phyloP scores from a whole-genome alignment of 1,284 basidiomycete species.

The Takashimella tepidaria region DNA sequence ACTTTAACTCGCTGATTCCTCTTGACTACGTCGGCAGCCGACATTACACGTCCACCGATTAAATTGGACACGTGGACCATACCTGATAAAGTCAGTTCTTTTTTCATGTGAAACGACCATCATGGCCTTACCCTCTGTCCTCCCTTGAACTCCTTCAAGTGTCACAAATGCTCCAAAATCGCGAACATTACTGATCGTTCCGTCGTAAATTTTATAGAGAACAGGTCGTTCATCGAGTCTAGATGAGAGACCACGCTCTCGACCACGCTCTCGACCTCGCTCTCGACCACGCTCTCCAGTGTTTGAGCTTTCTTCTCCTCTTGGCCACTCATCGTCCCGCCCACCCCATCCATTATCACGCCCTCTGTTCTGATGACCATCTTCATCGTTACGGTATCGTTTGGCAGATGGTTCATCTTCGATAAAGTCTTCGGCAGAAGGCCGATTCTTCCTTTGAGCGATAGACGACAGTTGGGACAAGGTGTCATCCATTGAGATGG shows the following conservation, averaged over 20 bases:
- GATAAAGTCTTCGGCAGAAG: conserved; percentile 51
- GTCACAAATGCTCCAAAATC: conserved; percentile 95
- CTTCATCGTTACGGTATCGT: conserved; percentile 54
- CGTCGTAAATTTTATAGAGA: conserved; percentile 91
- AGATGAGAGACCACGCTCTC: conserved; percentile 4
- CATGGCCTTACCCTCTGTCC: conserved; percentile 68
- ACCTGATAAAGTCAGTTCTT: conserved; percentile 55
- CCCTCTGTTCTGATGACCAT: conserved; percentile 49
- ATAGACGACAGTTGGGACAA: conserved; percentile 69
- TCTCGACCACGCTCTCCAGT: conserved; percentile 49
- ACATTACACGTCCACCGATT: conserved; percentile 72
- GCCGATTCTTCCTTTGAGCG: conserved; percentile 53
- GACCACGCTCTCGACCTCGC: conserved; percentile 26
- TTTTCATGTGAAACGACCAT: too few species aligned
- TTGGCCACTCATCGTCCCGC: too few species aligned
- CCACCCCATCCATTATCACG: conserved; percentile 41
- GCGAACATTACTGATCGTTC: conserved; percentile 76
- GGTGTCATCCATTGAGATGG: conserved; percentile 65
- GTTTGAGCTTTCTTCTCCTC: too few species aligned
- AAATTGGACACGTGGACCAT: conserved; percentile 95
- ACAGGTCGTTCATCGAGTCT: conserved; percentile 73
- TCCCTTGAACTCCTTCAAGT: conserved; percentile 77
- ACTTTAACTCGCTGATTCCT: conserved; percentile 84
- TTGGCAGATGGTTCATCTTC: conserved; percentile 53
- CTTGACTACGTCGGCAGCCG: conserved; percentile 77